These are phyloP conservation scores for Starmerella kuoi DNA, from an alignment of 805 yeast genomes.

Conservation along the genomic window DNA sequence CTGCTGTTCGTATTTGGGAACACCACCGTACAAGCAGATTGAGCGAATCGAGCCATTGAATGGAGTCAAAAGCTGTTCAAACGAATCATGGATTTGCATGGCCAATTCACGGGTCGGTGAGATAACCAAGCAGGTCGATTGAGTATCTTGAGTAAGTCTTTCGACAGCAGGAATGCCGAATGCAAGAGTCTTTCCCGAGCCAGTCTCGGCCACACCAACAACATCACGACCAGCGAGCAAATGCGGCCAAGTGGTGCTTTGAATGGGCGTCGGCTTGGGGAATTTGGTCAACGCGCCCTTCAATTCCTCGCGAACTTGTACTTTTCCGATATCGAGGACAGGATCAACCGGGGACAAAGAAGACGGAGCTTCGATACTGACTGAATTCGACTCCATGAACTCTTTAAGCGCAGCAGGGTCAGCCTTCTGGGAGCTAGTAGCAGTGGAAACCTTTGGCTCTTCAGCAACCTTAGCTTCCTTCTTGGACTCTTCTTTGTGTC, in stretches of 20 bases:
- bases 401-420: slow-evolving; percentile 32
- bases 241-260: slow-evolving; percentile 90
- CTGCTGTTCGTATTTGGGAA: slow-evolving; percentile 86
- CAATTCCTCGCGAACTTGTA: slow-evolving; percentile 45
- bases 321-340: slow-evolving; percentile 50
- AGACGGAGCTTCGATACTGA: slow-evolving; percentile 53
- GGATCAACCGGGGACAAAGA: slow-evolving; percentile 41
- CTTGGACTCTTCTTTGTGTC: slow-evolving; percentile 23
- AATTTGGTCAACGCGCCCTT: slow-evolving; percentile 54
- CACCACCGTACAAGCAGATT: slow-evolving; percentile 94
- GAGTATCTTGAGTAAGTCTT: slow-evolving; percentile 38
- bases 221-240: slow-evolving; percentile 68
- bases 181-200: slow-evolving; percentile 95
- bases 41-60: slow-evolving; percentile 28
- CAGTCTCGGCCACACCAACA: slow-evolving; percentile 96
- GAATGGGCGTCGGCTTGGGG: slow-evolving; percentile 91
- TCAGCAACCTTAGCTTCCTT: background rate
- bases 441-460: background rate
- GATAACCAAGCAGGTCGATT: slow-evolving; percentile 62
- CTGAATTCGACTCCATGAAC: slow-evolving; percentile 61
- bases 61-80: slow-evolving; percentile 56
- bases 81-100: slow-evolving; percentile 88
- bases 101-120: slow-evolving; percentile 98
- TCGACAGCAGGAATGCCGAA: slow-evolving; percentile 95
- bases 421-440: slow-evolving; percentile 35